Percentiles rank a stretch among this genome's conserved stretches.
These are phyloP conservation scores for Pilasporangium apinafurcum DNA, from an alignment of 352 stramenopile genomes.

Conservation along the genomic window DNA sequence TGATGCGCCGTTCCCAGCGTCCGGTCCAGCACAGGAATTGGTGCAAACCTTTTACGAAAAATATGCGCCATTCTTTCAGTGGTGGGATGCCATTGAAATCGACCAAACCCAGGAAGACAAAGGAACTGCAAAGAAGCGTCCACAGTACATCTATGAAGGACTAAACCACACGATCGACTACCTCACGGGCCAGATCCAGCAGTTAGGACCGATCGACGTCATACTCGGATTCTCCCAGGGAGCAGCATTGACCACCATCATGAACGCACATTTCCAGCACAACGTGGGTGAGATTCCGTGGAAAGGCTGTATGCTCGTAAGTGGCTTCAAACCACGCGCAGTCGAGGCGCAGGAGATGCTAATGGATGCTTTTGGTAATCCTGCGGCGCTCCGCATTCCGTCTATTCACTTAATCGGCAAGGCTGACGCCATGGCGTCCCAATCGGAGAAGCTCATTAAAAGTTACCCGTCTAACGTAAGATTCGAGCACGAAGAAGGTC, in stretches of 20 bases:
- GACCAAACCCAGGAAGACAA: slow-evolving; percentile 3
- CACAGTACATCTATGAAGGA: slow-evolving; percentile 47
- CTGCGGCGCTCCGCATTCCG: slow-evolving; percentile 33
- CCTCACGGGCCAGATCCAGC: slow-evolving; percentile 37
- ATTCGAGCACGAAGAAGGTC: slow-evolving; percentile 74
- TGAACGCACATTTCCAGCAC: slow-evolving; percentile 60
- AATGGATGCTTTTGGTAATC: slow-evolving; percentile 22
- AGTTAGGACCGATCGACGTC: slow-evolving; percentile 45
- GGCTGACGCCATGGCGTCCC: slow-evolving; percentile 29
- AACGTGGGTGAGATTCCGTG: slow-evolving; percentile 38
- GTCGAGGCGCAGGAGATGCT: slow-evolving; percentile 46
- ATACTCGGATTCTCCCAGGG: slow-evolving; percentile 76
- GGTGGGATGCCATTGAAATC: slow-evolving; percentile 60
- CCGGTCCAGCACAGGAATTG: slow-evolving; percentile 46
- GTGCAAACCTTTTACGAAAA: slow-evolving; percentile 53
- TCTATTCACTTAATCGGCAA: slow-evolving; percentile 66
- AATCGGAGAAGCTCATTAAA: slow-evolving; percentile 43
- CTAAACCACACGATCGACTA: slow-evolving; percentile 59
- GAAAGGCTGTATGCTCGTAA: slow-evolving; percentile 57
- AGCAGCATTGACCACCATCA: slow-evolving; percentile 38
- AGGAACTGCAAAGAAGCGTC: slow-evolving; percentile 4
- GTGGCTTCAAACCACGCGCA: slow-evolving; percentile 45
- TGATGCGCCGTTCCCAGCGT: slow-evolving; percentile 52
- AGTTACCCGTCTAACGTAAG: slow-evolving; percentile 28
- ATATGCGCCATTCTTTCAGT: slow-evolving; percentile 64